These are phyloP conservation scores for Aleurites moluccanus DNA, from an alignment of 441 rosid species.

Conservation along the genomic window DNA sequence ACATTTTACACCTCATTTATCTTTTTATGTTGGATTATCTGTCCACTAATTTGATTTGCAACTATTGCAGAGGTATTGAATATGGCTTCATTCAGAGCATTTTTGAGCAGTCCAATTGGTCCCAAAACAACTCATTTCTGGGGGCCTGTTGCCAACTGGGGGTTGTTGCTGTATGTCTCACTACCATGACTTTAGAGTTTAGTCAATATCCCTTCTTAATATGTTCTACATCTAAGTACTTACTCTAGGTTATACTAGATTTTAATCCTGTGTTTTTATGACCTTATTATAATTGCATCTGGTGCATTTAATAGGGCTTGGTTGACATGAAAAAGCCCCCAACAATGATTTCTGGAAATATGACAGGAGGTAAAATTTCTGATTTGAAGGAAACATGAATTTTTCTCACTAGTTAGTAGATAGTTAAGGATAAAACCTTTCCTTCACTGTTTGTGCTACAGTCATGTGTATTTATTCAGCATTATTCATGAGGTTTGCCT, in stretches of 20 bases:
- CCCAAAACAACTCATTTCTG: slow-evolving; percentile 97
- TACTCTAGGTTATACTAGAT: not conserved
- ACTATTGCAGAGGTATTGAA: slow-evolving; percentile 15
- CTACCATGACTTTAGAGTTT: slow-evolving; percentile 12
- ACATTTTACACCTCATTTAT: not conserved
- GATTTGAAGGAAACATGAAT: not conserved
- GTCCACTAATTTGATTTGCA: not conserved
- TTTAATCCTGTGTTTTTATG: not conserved
- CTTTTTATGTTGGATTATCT: not conserved
- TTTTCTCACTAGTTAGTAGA: slow-evolving; percentile 1
- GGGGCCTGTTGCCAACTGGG: slow-evolving; percentile 99
- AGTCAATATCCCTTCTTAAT: not conserved
- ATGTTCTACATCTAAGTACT: not conserved
- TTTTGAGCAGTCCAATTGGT: slow-evolving; percentile 92
- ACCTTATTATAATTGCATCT: slow-evolving; percentile 10
- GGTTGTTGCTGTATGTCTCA: slow-evolving; percentile 76
- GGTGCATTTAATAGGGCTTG: slow-evolving; percentile 61
- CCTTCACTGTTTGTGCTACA: slow-evolving; percentile 28
- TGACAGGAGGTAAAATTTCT: slow-evolving; percentile 63
- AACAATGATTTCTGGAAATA: slow-evolving; percentile 90
- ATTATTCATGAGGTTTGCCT: slow-evolving; percentile 92
- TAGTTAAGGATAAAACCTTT: slow-evolving; percentile 15
- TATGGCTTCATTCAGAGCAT: slow-evolving; percentile 62
- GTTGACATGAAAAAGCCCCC: slow-evolving; percentile 94
- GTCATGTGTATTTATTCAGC: slow-evolving; percentile 86